Evolutionary conservation across 2,329 filamentous ascomycete genomes (phyloP).

Genomic region (Pseudogymnoascus sp.): DNA sequence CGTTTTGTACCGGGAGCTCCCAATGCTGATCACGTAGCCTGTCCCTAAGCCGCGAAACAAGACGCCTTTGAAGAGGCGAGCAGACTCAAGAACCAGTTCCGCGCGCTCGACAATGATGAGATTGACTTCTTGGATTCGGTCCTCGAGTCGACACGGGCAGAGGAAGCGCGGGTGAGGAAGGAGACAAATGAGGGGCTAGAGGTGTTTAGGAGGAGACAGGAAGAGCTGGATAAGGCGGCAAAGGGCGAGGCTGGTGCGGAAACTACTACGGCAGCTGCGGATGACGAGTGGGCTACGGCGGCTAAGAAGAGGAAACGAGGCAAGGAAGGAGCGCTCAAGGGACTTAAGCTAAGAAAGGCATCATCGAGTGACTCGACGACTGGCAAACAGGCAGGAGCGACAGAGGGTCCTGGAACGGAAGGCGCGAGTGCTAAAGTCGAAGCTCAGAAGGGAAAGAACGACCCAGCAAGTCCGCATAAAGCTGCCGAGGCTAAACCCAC

Average conservation of each 20-base stretch:
- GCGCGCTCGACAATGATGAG: conserved; percentile 71
- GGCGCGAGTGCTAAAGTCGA: background rate
- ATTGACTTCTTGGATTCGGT: conserved; percentile 65
- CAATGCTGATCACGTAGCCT: conserved; percentile 12
- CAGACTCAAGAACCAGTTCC: conserved; percentile 68
- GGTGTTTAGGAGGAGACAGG: conserved; percentile 48
- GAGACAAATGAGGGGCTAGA: conserved; percentile 52
- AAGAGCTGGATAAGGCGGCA: conserved; percentile 25
- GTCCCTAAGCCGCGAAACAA: conserved; percentile 61
- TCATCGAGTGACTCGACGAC: conserved; percentile 14
- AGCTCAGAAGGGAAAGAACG: background rate
- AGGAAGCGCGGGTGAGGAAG: conserved; percentile 46
- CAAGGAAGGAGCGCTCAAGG: conserved; percentile 29
- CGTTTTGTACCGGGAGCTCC: conserved; percentile 10
- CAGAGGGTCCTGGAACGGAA: background rate
- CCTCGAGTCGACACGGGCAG: conserved; percentile 39
- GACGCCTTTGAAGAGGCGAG: conserved; percentile 72
- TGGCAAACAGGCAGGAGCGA: background rate
- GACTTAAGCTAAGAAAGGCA: conserved; percentile 26
- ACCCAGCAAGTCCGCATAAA: background rate
- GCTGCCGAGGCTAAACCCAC: background rate
- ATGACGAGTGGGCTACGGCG: conserved; percentile 31
- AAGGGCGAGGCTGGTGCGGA: conserved; percentile 16
- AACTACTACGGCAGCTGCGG: conserved; percentile 15
- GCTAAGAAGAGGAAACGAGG: conserved; percentile 34